These are phyloP conservation scores for Vigna angularis DNA, from an alignment of 306 rosid species.

Conservation along the genomic window DNA sequence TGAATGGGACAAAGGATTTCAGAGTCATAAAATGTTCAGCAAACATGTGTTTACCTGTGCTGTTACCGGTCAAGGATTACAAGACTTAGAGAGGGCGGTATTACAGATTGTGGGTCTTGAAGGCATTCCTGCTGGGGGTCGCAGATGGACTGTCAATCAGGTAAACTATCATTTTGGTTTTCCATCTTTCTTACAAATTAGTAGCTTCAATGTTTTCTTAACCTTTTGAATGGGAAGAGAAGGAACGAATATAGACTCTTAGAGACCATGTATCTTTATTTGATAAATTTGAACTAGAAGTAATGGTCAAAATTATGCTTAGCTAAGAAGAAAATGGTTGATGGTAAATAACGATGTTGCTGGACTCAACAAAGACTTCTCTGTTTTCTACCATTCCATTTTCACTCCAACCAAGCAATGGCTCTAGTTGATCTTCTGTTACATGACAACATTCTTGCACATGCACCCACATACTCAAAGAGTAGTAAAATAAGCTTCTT, in stretches of 20 bases:
- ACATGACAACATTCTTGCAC: neutral
- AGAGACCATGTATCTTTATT: conserved; percentile 9
- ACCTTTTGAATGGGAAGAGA: conserved; percentile 25
- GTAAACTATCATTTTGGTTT: conserved; percentile 44
- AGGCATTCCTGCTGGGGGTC: conserved; percentile 70
- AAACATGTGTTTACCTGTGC: conserved; percentile 85
- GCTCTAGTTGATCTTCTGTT: neutral
- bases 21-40: conserved; percentile 50
- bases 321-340: conserved; percentile 15
- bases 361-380: neutral
- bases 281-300: conserved; percentile 23
- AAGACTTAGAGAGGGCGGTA: conserved; percentile 79
- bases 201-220: neutral
- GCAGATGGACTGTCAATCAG: conserved; percentile 94
- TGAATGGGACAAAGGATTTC: conserved; percentile 48
- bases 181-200: neutral
- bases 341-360: neutral
- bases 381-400: conserved; percentile 15
- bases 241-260: conserved; percentile 19
- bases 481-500: neutral
- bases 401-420: conserved; percentile 21
- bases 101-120: conserved; percentile 80
- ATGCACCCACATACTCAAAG: neutral
- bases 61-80: conserved; percentile 87
- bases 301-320: conserved; percentile 6